Base-by-base conservation (phyloP, 163 green algal species). In the Prototheca wickerhamii region DNA sequence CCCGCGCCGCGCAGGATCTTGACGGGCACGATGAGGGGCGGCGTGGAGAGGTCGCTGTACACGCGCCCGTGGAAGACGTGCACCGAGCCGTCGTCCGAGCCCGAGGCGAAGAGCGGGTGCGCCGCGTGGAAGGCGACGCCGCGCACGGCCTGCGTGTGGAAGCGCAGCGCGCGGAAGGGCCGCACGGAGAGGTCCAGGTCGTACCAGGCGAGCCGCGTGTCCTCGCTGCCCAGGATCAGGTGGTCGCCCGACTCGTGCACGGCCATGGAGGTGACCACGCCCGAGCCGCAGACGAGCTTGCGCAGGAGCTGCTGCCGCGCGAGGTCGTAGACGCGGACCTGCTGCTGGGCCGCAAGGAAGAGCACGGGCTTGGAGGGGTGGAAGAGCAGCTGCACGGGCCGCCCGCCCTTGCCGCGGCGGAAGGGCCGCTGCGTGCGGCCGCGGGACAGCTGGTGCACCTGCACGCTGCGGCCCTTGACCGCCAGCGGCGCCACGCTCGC, bases 21-120 rank as follows among this genome's bases (percentile, higher is more conserved):
- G 30, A 98, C 80, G 2, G 92, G 92, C 31, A 98, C 92, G 55
- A 98, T 95, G 30, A 98, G 78, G 7, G 93, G 86, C 73, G 97
- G 97, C 40, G 88, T 95, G 68, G 95, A 70, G 32, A 98, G 72
- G 64, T 98, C 91, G 21, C 83, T 67, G 71, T 95, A 97, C 2
- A 98, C 91, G 71, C 90, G 95, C 52, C 80, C 80, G 67, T 92
- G 84, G 67, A 94, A 91, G 21, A 95, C 76, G 59, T 98, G 92
- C 8, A 84, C 77, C 3, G 77, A 89, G 43, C 73, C 88, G 65
- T 98, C 92, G 74, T 97, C 91, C 3, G 80, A 84, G 29, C 74
- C 75, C 12, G 87, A 94, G 20, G 93, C 93, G 77, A 98, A 96
- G 4, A 98, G 84, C 2, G 93, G 93, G 73, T 96, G 95, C 49